These are phyloP conservation scores for Hexamita inflata DNA, from an alignment of 208 protist species.

Conservation along the genomic window DNA sequence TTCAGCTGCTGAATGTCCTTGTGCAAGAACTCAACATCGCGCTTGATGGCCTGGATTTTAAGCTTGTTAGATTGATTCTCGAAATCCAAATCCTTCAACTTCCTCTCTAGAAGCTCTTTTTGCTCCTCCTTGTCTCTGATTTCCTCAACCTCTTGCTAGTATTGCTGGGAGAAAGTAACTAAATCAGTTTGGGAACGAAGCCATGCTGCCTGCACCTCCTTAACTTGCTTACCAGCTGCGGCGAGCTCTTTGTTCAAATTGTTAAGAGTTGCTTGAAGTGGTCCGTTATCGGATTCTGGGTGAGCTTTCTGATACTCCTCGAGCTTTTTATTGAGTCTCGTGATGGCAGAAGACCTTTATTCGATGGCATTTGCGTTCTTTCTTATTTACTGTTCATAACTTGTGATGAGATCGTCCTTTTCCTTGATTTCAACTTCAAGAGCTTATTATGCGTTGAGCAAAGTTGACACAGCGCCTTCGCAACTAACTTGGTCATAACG, in stretches of 20 bases:
- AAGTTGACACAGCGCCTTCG: background rate
- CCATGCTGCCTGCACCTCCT: background rate
- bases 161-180: background rate
- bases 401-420: conserved; percentile 14
- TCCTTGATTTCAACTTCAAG: background rate
- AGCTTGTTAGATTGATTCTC: background rate
- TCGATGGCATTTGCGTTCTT: conserved; percentile 26
- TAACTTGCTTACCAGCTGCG: background rate
- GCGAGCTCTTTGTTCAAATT: conserved; percentile 8
- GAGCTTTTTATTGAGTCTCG: conserved; percentile 8
- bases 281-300: conserved; percentile 15
- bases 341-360: conserved; percentile 18
- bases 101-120: background rate
- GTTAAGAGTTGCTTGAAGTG: conserved; percentile 2
- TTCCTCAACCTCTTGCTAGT: background rate
- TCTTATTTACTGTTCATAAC: conserved; percentile 14
- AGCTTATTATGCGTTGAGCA: conserved; percentile 4
- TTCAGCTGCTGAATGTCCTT: background rate
- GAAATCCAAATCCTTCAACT: conserved; percentile 2
- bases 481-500: background rate
- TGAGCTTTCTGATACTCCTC: conserved; percentile 1
- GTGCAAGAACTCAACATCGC: conserved; percentile 18
- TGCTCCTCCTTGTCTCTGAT: conserved; percentile 1
- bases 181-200: conserved; percentile 6
- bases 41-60: conserved; percentile 13